Evolutionary conservation across 2,329 filamentous ascomycete species (phyloP), one percentile per base, ranked within the genome.

Genomic region (Ophiostoma pallidulum): DNA sequence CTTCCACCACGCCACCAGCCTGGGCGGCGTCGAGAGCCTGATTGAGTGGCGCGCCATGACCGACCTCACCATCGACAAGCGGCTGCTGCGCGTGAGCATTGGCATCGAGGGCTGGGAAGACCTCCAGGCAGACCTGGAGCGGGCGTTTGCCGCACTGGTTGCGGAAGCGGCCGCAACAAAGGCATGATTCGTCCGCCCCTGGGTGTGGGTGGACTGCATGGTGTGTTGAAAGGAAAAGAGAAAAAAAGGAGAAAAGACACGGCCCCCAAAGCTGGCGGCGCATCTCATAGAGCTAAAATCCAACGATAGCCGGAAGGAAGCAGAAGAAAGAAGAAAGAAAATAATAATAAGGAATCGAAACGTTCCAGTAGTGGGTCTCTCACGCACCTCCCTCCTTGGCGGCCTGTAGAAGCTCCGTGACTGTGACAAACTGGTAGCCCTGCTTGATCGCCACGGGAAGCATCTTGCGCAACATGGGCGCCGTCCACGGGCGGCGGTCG

Each of bases 1-100:
- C 38, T 97, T 97, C 70, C 87, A 95, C 58, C 92, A 98, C 65
- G 92, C 92, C 6, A 98, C 92, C 3, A 94, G 86, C 63, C 66
- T 97, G 24, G 92, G 92, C 3, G 91, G 92, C 4, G 88, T 97
- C 9, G 92, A 97, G 75, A 92, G 87, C 60, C 66, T 97, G 69
- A 90, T 98, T 57, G 92, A 98, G 74, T 98, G 92, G 92, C 75
- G 92, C 50, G 78, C 84, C 41, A 92, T 98, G 87, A 83, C 81
- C 50, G 92, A 98, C 70, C 58, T 66, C 3, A 71, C 63, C 1
- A 81, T 94, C 33, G 86, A 94, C 60, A 76, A 72, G 59, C 72
- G 77, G 49, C 64, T 97, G 62, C 59, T 96, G 64, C 71, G 92
- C 44, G 68, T 98, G 26, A 96, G 90, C 63, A 68, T 96, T 29